Conservation (phyloP, 1,284 basidiomycete species). For the Boletellus deceptivus region DNA sequence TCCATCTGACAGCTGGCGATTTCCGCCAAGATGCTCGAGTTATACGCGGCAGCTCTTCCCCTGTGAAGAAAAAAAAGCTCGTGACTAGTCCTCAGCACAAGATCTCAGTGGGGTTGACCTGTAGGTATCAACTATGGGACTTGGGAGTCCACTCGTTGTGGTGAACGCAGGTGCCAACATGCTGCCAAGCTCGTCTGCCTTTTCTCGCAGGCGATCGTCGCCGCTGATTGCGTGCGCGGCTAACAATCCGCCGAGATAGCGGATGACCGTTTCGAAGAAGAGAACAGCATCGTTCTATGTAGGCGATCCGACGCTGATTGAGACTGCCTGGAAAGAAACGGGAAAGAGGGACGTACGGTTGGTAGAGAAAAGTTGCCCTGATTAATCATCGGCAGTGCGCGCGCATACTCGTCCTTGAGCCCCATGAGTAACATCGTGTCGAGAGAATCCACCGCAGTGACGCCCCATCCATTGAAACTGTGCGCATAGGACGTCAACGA, state of each 20-base stretch:
- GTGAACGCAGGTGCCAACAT: conserved; percentile 53
- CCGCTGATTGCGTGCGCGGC: conserved; percentile 76
- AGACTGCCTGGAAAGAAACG: neutral
- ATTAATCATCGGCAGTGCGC: conserved; percentile 67
- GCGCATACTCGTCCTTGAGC: conserved; percentile 71
- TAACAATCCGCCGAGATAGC: conserved; percentile 82
- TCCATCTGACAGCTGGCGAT: conserved; percentile 56
- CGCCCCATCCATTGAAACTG: conserved; percentile 85
- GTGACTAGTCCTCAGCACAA: neutral
- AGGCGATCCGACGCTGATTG: neutral
- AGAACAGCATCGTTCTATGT: conserved; percentile 41
- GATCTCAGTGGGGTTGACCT: conserved; percentile 33
- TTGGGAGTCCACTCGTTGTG: conserved; percentile 48
- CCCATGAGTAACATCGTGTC: conserved; percentile 90
- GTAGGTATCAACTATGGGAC: conserved; percentile 46
- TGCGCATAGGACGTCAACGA: conserved; percentile 7
- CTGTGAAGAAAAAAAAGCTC: conserved; percentile 2
- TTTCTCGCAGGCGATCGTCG: conserved; percentile 43
- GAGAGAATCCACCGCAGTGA: conserved; percentile 77
- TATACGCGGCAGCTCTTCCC: neutral
- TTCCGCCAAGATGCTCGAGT: conserved; percentile 47
- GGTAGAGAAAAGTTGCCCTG: conserved; percentile 59
- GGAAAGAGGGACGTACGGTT: conserved; percentile 21
- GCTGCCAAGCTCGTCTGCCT: conserved; percentile 52
- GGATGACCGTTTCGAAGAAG: conserved; percentile 84